Evolutionary conservation across 169 alveolate species (phyloP), one percentile per base, ranked within the genome.

Genomic region (Plasmodium vivax): DNA sequence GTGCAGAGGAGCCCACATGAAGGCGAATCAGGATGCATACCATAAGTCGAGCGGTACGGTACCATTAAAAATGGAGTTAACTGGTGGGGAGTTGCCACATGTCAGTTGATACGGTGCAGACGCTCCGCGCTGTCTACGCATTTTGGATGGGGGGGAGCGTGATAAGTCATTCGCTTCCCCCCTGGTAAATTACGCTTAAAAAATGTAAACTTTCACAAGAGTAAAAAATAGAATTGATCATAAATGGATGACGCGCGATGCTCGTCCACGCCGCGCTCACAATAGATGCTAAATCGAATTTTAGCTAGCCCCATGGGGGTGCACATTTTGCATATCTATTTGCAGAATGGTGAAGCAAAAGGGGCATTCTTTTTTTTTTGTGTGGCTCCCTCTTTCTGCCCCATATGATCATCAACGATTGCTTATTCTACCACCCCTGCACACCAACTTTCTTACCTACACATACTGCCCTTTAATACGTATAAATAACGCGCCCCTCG

Each of bases 401-500:
- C 30, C 14, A 68, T 27, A 8, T 10, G 43, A 68, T 30, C 77
- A 68, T 7, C n/a, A 9, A 68, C 38, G 77, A 9, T 68, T 68
- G 38, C 9, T 0, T 68, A 7, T 68, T 68, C 7, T 16, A 10
- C 32, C 7, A 32, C 75, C 36, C 34, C 45, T 51, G 71, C 54
- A 16, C 14, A 47, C 1, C 16, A 2, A 47, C 58, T 3, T 8
- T 0, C 4, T 14, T 47, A 51, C 62, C 27, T 23, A 51, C 62
- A 14, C 62, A 51, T 6, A 51, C 4, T 51, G 12, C 56, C 38
- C 68, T 30, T 71, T 62, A 82, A 92, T 92, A 92, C 19, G 79
- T 72, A 32, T 92, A 92, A 27, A 92, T 92, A 73, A 92, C 54
- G 74, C 82, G 82, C 79, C 83, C 56, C 74, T 92, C 95, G 34